Conservation (phyloP, 148 eudicot genomes). For the Chenopodium album region DNA sequence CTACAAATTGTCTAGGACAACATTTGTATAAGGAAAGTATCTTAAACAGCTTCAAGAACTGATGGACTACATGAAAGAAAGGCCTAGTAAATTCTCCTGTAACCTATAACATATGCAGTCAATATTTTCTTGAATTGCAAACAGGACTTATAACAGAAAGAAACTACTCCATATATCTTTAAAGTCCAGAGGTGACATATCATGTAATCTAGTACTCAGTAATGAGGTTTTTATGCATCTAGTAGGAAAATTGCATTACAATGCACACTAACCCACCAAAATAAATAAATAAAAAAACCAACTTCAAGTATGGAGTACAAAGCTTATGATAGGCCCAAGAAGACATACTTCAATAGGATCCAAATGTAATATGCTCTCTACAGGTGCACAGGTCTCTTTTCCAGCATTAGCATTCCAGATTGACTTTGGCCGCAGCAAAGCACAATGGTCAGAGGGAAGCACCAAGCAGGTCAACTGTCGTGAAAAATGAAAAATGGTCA, state of each 20-base stretch:
- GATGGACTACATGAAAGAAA: background rate
- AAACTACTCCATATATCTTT: background rate
- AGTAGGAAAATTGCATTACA: background rate
- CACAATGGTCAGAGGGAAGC: conserved; percentile 64
- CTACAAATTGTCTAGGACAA: background rate
- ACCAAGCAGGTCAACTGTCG: conserved; percentile 90
- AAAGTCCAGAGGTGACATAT: background rate
- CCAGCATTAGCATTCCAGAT: conserved; percentile 86
- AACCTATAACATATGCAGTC: background rate
- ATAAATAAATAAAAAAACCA: background rate
- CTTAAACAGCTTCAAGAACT: background rate
- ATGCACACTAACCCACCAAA: background rate
- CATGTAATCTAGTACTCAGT: background rate
- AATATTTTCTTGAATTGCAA: background rate
- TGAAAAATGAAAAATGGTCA: conserved; percentile 25
- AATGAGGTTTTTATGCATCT: background rate
- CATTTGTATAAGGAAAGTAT: background rate
- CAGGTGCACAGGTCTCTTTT: conserved; percentile 57
- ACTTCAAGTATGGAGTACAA: background rate
- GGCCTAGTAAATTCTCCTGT: background rate
- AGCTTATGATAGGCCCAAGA: background rate
- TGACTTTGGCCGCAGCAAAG: conserved; percentile 69
- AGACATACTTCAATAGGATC: conserved; percentile 81
- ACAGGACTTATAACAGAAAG: background rate
- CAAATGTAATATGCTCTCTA: conserved; percentile 80